These are phyloP conservation scores for Coemansia sp. DNA, from an alignment of 192 early-diverging fungal species.

Conservation along the genomic window DNA sequence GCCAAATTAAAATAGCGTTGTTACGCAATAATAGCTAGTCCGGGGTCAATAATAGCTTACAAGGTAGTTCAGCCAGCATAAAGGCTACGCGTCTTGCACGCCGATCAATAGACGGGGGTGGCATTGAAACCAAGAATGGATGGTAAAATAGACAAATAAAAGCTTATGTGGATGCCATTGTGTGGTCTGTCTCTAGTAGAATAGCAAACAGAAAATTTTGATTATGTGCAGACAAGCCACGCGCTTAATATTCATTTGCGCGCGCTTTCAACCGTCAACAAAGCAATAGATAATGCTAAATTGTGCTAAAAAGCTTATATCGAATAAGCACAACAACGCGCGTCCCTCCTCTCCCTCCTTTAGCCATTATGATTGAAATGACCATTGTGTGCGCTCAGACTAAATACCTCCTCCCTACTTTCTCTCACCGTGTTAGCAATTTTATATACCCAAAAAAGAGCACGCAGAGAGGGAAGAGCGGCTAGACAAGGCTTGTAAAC, in stretches of 20 bases:
- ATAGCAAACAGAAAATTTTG: not conserved
- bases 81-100: not conserved
- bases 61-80: not conserved
- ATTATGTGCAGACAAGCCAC: not conserved
- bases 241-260: not conserved
- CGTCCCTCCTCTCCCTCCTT: slow-evolving; percentile 4
- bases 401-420: not conserved
- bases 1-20: not conserved
- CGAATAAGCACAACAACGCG: not conserved
- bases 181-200: not conserved
- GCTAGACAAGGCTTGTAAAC: not conserved
- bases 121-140: not conserved
- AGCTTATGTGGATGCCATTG: not conserved
- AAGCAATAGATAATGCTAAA: not conserved
- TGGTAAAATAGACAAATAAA: not conserved
- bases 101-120: not conserved
- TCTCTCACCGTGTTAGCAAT: not conserved
- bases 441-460: not conserved
- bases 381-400: not conserved
- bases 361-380: not conserved
- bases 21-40: not conserved
- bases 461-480: not conserved
- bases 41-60: not conserved
- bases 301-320: not conserved
- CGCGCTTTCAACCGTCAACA: not conserved